These are phyloP conservation scores for Malbranchea cinnamomea DNA, from an alignment of 2,329 filamentous ascomycete species.

Conservation along the genomic window DNA sequence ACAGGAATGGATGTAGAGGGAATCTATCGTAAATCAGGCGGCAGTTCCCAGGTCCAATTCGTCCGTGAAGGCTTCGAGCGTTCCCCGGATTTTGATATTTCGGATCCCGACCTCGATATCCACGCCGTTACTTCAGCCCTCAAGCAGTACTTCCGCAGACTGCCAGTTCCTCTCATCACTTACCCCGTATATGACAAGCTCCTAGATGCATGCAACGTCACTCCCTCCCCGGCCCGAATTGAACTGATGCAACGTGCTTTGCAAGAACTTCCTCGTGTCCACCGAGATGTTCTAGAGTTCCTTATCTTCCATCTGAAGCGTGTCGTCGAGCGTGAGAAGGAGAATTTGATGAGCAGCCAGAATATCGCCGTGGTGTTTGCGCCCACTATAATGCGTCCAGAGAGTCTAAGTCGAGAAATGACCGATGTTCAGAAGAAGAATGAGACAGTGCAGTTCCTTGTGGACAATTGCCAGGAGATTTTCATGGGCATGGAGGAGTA, in stretches of 20 bases:
- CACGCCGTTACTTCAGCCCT: constrained; percentile 89
- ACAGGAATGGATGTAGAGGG: constrained; percentile 81
- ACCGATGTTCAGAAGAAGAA: constrained; percentile 93
- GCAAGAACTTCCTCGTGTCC: constrained; percentile 62
- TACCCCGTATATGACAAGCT: constrained; percentile 85
- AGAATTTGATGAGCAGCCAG: constrained; percentile 93
- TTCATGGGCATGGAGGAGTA: constrained; percentile 39
- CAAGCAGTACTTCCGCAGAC: constrained; percentile 94
- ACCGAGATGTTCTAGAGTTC: constrained; percentile 83
- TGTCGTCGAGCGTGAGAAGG: constrained; percentile 65
- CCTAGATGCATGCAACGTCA: constrained; percentile 52
- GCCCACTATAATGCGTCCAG: constrained; percentile 89
- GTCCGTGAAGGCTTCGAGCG: constrained; percentile 88
- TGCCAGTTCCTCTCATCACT: constrained; percentile 78
- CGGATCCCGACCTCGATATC: constrained; percentile 84
- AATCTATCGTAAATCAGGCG: constrained; percentile 94
- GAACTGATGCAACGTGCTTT: constrained; percentile 59
- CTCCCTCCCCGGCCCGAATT: constrained; percentile 52
- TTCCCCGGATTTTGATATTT: constrained; percentile 67
- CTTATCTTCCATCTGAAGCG: constrained; percentile 83
- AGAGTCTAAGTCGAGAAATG: constrained; percentile 84
- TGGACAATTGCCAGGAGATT: constrained; percentile 75
- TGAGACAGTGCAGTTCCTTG: constrained; percentile 76
- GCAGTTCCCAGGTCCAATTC: constrained; percentile 74
- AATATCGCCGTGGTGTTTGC: constrained; percentile 96